These are phyloP conservation scores for Apiospora marii DNA, from an alignment of 2,329 filamentous ascomycete genomes.

Conservation along the genomic window DNA sequence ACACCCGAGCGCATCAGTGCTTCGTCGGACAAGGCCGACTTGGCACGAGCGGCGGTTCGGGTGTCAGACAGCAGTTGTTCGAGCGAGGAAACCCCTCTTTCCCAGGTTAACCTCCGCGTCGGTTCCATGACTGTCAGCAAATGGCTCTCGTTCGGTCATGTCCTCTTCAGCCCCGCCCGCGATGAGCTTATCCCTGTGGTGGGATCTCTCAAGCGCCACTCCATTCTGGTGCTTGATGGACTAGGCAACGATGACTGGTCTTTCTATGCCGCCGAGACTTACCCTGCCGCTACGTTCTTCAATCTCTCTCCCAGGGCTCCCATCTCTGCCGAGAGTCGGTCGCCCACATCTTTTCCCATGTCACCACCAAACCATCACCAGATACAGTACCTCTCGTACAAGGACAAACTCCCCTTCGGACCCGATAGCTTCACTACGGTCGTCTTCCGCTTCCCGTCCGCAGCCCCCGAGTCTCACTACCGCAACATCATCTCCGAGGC, in stretches of 20 bases:
- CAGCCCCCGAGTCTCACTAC: slow-evolving; percentile 72
- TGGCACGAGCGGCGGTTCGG: slow-evolving; percentile 40
- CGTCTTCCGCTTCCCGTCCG: slow-evolving; percentile 79
- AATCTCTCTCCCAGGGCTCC: slow-evolving; percentile 71
- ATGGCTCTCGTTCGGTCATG: slow-evolving; percentile 85
- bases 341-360: slow-evolving; percentile 57
- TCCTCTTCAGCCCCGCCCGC: slow-evolving; percentile 81
- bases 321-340: slow-evolving; percentile 53
- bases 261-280: slow-evolving; percentile 83
- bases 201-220: slow-evolving; percentile 62
- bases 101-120: slow-evolving; percentile 78
- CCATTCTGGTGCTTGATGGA: slow-evolving; percentile 80
- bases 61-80: slow-evolving; percentile 55
- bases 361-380: slow-evolving; percentile 78
- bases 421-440: slow-evolving; percentile 78
- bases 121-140: slow-evolving; percentile 87
- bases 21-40: slow-evolving; percentile 28
- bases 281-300: slow-evolving; percentile 77
- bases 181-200: slow-evolving; percentile 69
- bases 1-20: slow-evolving; percentile 30
- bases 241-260: slow-evolving; percentile 91
- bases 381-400: slow-evolving; percentile 70
- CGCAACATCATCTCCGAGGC: slow-evolving; percentile 77
- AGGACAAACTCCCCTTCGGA: slow-evolving; percentile 76
- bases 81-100: slow-evolving; percentile 68